Evolutionary conservation across 768 basidiomycete genomes (phyloP), one percentile per base, ranked within the genome.

Genomic region (Tricholoma terreum): DNA sequence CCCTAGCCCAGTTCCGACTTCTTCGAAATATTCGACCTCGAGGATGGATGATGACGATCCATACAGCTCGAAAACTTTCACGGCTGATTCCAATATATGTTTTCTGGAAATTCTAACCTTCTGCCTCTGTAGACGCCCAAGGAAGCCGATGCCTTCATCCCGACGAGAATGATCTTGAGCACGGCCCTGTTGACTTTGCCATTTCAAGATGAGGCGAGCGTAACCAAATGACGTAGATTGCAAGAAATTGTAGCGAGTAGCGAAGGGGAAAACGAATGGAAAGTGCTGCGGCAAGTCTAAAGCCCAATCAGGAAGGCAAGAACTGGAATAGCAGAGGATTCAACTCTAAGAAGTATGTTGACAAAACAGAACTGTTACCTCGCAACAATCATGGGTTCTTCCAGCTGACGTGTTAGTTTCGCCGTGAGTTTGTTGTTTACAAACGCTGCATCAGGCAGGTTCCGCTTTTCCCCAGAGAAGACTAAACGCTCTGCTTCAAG

Each of bases 371-470:
- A 69, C 78, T 6, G 24, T 60, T 63, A 93, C 94, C 93, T 95
- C 1, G 96, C 97, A 43, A 99, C 94, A 61, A 99, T 97, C 94
- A 98, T 97, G 0, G 94, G 92, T 68, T 99, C 97, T 65, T 99
- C 97, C 42, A 99, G 71, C 69, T 98, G 97, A 34, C 97, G 84
- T 11, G 93, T 94, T n/a, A 99, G 81, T 72, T 99, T 99, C 9
- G 97, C 97, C 1, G 94, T 94, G 24, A 99, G 76, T 72, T 99
- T 99, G 76, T 97, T 98, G 71, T 98, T 99, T 60, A 98, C 84
- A 69, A 99, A 99, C 0, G 91, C 84, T 0, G 91, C 83, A 61
- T 94, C 92, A 2, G 86, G 76, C 15, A 97, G 76, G 58, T 78
- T 80, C 38, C 84, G 80, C 56, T 78, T 83, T 56, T 84, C 79